Base-by-base conservation (phyloP, 1,139 yeast species). In the Oligophagozyma castellii region DNA sequence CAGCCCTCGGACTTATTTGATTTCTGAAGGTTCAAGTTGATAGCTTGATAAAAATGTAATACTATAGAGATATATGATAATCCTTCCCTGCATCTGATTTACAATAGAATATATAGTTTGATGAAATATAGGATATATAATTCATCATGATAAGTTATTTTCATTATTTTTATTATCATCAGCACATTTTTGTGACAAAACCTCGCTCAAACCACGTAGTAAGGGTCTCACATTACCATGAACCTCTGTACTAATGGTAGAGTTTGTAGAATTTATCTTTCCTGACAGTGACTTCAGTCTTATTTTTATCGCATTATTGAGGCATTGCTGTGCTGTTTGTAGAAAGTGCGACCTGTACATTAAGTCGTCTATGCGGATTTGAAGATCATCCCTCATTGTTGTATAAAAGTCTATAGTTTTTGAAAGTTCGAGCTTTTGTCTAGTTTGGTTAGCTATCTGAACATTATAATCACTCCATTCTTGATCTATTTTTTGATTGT, bases 401-500 rank as follows among this genome's bases (percentile, higher is more conserved):
- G 27, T 27, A 11, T 26, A 18, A 29, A 18, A 11, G 5, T 6
- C 7, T 20, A 12, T 14, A 27, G 26, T 12, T 11, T 8, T 13
- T 19, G 33, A 12, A 5, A 7, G 1, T 13, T 16, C 8, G 8
- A 24, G 5, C 14, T 28, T 26, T 22, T 21, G 7, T 15, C 23
- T 23, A 20, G 22, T 30, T 3, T 28, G n/a, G 11, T 16, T 10
- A 1, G 15, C 5, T 3, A 31, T 10, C n/a, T n/a, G n/a, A n/a
- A n/a, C n/a, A n/a, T n/a, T n/a, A n/a, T n/a, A n/a, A 11, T 27
- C 14, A 14, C 37, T 22, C 48, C 48, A 43, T 24, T 42, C 48
- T 6, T 19, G 11, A 5, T 32, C 37, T 10, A 43, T 40, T 15
- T 35, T 24, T 15, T 37, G 33, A 16, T 34, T 23, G 23, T 43